A percentile compares a stretch with the other conserved stretches of the same genome.
Conservation (phyloP, 768 basidiomycete species). For the Lactarius pseudohatsudake region DNA sequence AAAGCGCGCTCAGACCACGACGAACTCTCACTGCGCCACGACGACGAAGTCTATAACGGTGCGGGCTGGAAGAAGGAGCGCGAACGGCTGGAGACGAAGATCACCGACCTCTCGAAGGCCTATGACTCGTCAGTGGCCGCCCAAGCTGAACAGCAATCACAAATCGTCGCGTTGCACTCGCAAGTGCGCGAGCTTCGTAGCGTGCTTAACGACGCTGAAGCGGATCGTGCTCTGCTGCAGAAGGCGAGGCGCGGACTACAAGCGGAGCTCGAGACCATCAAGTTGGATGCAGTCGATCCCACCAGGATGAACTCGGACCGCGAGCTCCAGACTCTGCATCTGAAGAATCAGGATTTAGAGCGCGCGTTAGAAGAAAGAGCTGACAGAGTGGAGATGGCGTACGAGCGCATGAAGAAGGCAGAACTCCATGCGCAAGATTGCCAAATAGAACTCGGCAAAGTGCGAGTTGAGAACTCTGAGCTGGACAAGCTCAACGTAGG, state of each 20-base stretch:
- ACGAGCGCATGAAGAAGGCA: conserved; percentile 79
- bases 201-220: conserved; percentile 83
- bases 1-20: conserved; percentile 76
- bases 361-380: conserved; percentile 75
- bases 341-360: conserved; percentile 82
- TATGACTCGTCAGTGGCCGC: conserved; percentile 70
- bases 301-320: conserved; percentile 68
- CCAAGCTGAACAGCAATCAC: conserved; percentile 79
- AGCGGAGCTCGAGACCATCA: conserved; percentile 78
- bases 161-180: conserved; percentile 80
- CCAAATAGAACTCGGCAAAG: conserved; percentile 71
- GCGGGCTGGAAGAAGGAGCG: conserved; percentile 86
- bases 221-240: conserved; percentile 74
- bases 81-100: conserved; percentile 83
- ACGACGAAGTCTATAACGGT: conserved; percentile 76
- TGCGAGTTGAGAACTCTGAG: conserved; percentile 78
- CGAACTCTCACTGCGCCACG: conserved; percentile 68
- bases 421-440: conserved; percentile 74
- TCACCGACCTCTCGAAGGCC: conserved; percentile 68
- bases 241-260: conserved; percentile 81
- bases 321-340: conserved; percentile 69
- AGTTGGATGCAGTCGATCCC: conserved; percentile 69
- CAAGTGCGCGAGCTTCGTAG: conserved; percentile 81
- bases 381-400: conserved; percentile 68
- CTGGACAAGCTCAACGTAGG: conserved; percentile 75